Evolutionary conservation across 1,139 yeast species (phyloP).

Genomic region (Geotrichum bryndzae): DNA sequence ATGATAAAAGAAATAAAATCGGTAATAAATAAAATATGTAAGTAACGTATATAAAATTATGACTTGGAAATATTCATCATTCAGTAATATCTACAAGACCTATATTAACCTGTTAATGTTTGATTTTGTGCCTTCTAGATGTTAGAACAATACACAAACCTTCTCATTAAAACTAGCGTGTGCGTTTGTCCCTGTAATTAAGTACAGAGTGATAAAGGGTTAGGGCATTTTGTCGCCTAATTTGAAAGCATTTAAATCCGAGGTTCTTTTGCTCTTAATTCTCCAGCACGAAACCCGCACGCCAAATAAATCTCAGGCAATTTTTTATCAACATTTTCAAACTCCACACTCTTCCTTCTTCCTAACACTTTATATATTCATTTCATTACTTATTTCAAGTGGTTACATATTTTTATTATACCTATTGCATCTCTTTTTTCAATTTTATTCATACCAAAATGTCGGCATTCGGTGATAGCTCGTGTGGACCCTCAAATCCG

Average conservation of each 20-base stretch:
- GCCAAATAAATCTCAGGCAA: background rate
- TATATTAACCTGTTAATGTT: no score
- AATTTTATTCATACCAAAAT: background rate
- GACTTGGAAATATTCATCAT: no score
- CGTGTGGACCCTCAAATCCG: conserved; percentile 37
- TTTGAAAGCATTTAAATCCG: background rate
- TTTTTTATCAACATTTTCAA: background rate
- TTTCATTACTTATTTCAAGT: background rate
- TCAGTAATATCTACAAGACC: no score
- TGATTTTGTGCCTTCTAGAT: no score
- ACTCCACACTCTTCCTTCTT: background rate
- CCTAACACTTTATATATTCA: background rate
- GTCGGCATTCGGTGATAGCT: conserved; percentile 12
- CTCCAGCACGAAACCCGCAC: background rate
- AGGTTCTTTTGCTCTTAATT: background rate
- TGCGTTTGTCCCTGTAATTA: no score
- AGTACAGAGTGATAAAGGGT: background rate
- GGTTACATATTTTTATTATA: background rate
- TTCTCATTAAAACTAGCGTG: no score
- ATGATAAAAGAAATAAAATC: no score
- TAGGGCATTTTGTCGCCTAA: background rate
- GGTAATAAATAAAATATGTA: no score
- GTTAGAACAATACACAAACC: no score
- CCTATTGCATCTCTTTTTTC: background rate
- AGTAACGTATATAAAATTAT: no score